Conservation (phyloP, 176 grass and related monocot species). For the Avena sativa region DNA sequence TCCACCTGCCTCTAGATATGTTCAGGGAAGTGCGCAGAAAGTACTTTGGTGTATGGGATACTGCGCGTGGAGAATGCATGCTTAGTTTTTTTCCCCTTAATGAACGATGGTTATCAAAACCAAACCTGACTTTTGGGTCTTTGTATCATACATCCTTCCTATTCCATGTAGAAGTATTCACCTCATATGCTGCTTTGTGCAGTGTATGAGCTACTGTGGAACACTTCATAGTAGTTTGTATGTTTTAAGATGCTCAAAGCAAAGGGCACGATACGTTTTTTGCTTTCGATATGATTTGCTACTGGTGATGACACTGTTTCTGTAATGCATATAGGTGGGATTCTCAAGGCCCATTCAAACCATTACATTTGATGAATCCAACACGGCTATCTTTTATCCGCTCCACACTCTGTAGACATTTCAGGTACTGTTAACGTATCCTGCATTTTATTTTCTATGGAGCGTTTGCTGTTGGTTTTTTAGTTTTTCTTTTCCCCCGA, state of each 20-base stretch:
- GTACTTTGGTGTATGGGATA: background rate
- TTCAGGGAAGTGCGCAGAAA: slow-evolving; percentile 7
- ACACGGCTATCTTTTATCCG: slow-evolving; percentile 82
- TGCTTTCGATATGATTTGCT: background rate
- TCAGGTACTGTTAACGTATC: slow-evolving; percentile 57
- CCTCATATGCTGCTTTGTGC: background rate
- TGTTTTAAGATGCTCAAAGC: slow-evolving; percentile 5
- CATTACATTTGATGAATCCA: slow-evolving; percentile 94
- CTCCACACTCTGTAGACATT: slow-evolving; percentile 81
- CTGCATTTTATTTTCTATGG: background rate
- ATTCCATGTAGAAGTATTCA: background rate
- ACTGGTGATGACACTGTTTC: slow-evolving; percentile 32
- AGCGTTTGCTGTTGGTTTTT: background rate
- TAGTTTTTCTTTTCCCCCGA: background rate
- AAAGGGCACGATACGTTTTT: background rate
- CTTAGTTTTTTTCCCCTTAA: background rate
- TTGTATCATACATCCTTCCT: background rate
- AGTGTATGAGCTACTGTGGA: background rate
- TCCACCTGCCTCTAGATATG: background rate
- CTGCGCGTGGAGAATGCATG: background rate
- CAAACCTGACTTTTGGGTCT: background rate
- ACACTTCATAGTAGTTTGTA: background rate
- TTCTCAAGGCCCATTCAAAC: slow-evolving; percentile 85
- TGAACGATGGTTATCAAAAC: background rate
- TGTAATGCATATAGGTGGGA: slow-evolving; percentile 83